phyloP scores from a whole-genome alignment of 108 stramenopile species.

The Nannochloropsis oceanica region DNA sequence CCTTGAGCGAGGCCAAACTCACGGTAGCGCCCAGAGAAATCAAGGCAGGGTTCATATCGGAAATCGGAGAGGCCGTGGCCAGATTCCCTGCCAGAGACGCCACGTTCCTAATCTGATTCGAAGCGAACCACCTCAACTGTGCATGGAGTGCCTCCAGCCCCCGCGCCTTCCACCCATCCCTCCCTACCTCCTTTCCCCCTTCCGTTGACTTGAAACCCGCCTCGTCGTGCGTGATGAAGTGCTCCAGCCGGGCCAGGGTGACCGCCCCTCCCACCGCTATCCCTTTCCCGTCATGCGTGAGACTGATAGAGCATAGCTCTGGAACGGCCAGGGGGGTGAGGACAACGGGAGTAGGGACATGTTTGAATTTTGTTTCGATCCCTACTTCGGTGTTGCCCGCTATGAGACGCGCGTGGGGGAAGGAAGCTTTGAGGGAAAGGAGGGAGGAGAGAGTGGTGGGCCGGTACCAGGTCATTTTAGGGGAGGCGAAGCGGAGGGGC shows the following conservation, averaged over 20 bases:
- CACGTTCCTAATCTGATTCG: constrained; percentile 84
- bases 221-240: not conserved
- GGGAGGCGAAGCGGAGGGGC: not conserved
- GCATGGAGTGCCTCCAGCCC: constrained; percentile 53
- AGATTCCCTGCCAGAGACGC: constrained; percentile 84
- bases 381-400: constrained; percentile 83
- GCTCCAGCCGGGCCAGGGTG: constrained; percentile 10
- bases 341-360: constrained; percentile 2
- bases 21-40: constrained; percentile 50
- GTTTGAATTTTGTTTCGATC: constrained; percentile 33
- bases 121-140: constrained; percentile 91
- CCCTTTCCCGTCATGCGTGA: not conserved
- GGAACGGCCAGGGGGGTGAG: constrained; percentile 13
- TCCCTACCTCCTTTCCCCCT: too few species aligned
- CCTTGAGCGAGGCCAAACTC: constrained; percentile 42
- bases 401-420: constrained; percentile 58
- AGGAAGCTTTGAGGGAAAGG: constrained; percentile 52
- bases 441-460: constrained; percentile 57
- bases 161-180: not conserved
- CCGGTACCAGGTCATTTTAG: constrained; percentile 63
- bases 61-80: constrained; percentile 82
- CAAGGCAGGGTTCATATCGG: constrained; percentile 85
- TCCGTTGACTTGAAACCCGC: not conserved
- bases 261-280: constrained; percentile 23
- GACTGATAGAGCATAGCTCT: constrained; percentile 8